Conservation (phyloP, 768 basidiomycete genomes). For the Chiua virens region DNA sequence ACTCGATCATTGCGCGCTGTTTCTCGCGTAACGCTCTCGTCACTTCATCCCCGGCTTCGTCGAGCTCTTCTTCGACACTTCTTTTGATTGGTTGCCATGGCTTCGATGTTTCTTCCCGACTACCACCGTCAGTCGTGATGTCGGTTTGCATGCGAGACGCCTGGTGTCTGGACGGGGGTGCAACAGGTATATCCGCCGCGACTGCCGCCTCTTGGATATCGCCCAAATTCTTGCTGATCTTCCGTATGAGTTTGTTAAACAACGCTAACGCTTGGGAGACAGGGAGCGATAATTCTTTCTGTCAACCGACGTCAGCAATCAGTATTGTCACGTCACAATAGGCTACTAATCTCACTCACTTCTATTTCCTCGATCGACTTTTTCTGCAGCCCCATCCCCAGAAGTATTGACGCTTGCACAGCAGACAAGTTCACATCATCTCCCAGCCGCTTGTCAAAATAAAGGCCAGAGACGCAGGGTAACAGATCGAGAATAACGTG, state of each 20-base stretch:
- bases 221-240: slow-evolving; percentile 71
- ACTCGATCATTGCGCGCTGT: slow-evolving; percentile 85
- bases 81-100: slow-evolving; percentile 47
- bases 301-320: slow-evolving; percentile 3
- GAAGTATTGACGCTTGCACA: slow-evolving; percentile 87
- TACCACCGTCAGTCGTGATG: slow-evolving; percentile 8
- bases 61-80: slow-evolving; percentile 64
- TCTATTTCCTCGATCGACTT: slow-evolving; percentile 90
- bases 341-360: slow-evolving; percentile 44
- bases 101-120: slow-evolving; percentile 1
- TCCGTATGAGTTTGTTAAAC: slow-evolving; percentile 88
- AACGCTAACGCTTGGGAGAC: slow-evolving; percentile 87
- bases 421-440: slow-evolving; percentile 72
- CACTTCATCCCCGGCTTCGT: slow-evolving; percentile 74
- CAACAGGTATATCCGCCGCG: slow-evolving; percentile 57
- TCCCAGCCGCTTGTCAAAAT: slow-evolving; percentile 75
- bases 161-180: slow-evolving; percentile 26
- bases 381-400: slow-evolving; percentile 86
- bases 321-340: neutral
- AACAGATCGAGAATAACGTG: slow-evolving; percentile 94
- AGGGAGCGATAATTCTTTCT: slow-evolving; percentile 81
- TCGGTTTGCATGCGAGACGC: slow-evolving; percentile 16
- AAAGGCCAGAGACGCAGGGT: slow-evolving; percentile 76
- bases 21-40: slow-evolving; percentile 55
- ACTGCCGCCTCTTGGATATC: slow-evolving; percentile 84